These are phyloP conservation scores for Physcomitrium patens DNA, from an alignment of 225 moss, liverwort and hornwort genomes.

Conservation along the genomic window DNA sequence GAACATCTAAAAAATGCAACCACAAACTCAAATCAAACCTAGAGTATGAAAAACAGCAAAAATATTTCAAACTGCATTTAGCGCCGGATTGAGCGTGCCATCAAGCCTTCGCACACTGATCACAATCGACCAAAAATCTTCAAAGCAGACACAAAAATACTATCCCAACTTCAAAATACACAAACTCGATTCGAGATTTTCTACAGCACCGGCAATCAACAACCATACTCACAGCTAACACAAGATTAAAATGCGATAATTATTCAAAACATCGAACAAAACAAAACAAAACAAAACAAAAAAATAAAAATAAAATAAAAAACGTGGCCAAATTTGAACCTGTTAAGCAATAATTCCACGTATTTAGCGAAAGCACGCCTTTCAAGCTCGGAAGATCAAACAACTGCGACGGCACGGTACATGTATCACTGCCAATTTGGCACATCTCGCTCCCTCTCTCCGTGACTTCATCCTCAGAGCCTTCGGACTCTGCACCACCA, in stretches of 20 bases:
- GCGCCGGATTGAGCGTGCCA: constrained; percentile 25
- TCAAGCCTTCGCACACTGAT: constrained; percentile 23
- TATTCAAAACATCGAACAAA: too few species aligned
- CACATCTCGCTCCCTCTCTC: constrained; percentile 73
- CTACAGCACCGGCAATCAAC: background rate
- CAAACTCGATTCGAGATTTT: constrained; percentile 23
- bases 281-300: too few species aligned
- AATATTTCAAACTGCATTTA: constrained; percentile 38
- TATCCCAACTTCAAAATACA: constrained; percentile 16
- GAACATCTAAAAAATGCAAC: background rate
- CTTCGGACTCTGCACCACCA: constrained; percentile 59
- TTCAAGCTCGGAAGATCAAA: constrained; percentile 76
- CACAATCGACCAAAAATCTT: constrained; percentile 3
- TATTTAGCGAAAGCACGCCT: constrained; percentile 67
- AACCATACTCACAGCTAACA: background rate
- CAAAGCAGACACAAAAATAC: constrained; percentile 20
- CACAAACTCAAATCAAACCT: background rate
- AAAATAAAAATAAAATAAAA: background rate
- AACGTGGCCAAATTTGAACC: constrained; percentile 36
- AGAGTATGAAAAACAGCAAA: constrained; percentile 17
- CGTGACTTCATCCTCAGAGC: constrained; percentile 67
- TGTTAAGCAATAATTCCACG: constrained; percentile 83
- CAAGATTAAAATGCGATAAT: too few species aligned
- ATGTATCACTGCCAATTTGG: constrained; percentile 75
- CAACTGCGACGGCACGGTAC: constrained; percentile 76